Percentiles rank a stretch among this genome's conserved stretches.
Conservation (phyloP, 495 filamentous ascomycete genomes). For the Oidiodendron maius region DNA sequence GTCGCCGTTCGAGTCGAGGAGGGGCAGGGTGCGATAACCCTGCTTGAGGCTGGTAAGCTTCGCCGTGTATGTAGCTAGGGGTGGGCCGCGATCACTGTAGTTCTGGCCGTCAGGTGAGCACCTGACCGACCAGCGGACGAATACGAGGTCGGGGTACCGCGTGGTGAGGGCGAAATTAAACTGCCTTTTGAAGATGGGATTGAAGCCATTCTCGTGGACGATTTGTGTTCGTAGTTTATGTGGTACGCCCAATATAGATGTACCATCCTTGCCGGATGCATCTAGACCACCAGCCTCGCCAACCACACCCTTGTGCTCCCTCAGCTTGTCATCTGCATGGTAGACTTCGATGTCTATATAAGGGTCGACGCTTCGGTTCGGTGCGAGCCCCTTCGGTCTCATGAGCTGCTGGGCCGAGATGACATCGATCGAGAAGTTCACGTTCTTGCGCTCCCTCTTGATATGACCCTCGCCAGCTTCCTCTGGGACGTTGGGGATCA, state of each 20-base stretch:
- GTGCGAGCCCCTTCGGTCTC: conserved; percentile 61
- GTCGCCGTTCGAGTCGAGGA: conserved; percentile 83
- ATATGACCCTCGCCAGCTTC: conserved; percentile 39
- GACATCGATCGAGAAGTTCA: conserved; percentile 79
- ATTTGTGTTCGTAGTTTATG: conserved; percentile 73
- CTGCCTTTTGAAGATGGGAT: conserved; percentile 69
- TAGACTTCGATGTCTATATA: conserved; percentile 95
- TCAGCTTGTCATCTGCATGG: conserved; percentile 78
- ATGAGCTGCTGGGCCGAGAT: conserved; percentile 94
- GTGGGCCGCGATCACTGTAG: conserved; percentile 55
- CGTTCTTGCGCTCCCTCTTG: conserved; percentile 66
- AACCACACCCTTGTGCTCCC: conserved; percentile 44
- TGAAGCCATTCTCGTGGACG: conserved; percentile 82
- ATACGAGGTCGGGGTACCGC: conserved; percentile 86
- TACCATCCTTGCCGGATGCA: conserved; percentile 60
- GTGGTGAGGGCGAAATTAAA: conserved; percentile 77
- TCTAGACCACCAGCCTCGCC: conserved; percentile 67
- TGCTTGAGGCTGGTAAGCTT: conserved; percentile 86
- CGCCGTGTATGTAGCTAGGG: conserved; percentile 82
- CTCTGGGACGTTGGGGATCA: conserved; percentile 30
- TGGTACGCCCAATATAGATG: conserved; percentile 68
- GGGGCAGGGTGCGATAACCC: conserved; percentile 94
- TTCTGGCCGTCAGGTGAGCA: conserved; percentile 65
- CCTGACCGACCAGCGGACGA: conserved; percentile 89
- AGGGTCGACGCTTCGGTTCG: conserved; percentile 75